Conservation (phyloP, 1,284 basidiomycete species). For the Flammula alnicola region DNA sequence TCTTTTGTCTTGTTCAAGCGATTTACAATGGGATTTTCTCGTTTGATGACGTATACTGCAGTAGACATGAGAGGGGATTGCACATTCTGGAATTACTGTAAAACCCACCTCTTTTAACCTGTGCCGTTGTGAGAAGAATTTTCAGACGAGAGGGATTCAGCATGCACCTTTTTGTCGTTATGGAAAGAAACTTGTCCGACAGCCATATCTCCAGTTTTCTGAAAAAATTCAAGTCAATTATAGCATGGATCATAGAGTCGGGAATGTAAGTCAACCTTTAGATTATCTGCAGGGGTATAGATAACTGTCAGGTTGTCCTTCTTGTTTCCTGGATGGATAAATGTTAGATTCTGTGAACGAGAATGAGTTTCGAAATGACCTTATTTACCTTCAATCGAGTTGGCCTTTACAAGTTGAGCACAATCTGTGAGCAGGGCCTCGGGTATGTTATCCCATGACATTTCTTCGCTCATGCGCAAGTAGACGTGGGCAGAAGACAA, state of each 20-base stretch:
- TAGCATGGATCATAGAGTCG: neutral
- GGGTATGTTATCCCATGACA: conserved; percentile 89
- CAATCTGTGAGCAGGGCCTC: conserved; percentile 82
- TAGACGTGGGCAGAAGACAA: conserved; percentile 96
- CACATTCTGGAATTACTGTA: neutral
- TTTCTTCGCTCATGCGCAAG: conserved; percentile 79
- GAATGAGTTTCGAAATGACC: too few species aligned
- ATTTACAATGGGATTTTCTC: conserved; percentile 92
- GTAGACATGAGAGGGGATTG: neutral
- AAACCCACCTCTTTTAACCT: conserved; percentile 79
- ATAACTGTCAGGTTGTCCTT: conserved; percentile 94
- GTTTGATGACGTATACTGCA: conserved; percentile 75
- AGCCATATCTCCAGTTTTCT: conserved; percentile 96
- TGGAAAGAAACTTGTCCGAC: conserved; percentile 96
- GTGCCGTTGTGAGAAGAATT: conserved; percentile 6
- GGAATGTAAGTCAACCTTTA: conserved; percentile 61
- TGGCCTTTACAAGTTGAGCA: conserved; percentile 96
- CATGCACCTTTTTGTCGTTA: conserved; percentile 76
- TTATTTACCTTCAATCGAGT: conserved; percentile 87
- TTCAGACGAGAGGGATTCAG: neutral
- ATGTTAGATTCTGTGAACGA: too few species aligned
- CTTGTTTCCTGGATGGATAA: conserved; percentile 78
- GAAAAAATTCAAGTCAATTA: conserved; percentile 1
- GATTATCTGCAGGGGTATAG: conserved; percentile 89
- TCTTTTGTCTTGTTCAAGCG: conserved; percentile 94